phyloP scores from a whole-genome alignment of 192 early-diverging fungal species.

The Rhizoclosmatium globosum region DNA sequence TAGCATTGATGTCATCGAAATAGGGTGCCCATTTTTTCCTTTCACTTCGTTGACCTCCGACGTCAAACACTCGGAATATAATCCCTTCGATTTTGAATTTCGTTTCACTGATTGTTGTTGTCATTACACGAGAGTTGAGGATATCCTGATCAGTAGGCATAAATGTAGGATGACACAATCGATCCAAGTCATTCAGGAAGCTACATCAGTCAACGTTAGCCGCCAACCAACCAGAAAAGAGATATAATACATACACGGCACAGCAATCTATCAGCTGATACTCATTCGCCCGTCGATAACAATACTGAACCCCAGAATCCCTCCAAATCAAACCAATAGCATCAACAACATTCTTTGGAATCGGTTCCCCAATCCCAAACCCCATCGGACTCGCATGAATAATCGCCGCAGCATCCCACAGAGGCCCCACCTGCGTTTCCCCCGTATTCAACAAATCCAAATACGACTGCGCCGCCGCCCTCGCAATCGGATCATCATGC shows the following conservation, averaged over 20 bases:
- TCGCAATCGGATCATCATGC: conserved; percentile 26
- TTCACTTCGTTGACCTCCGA: conserved; percentile 72
- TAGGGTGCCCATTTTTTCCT: conserved; percentile 76
- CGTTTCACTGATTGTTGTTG: conserved; percentile 75
- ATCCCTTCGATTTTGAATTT: conserved; percentile 67
- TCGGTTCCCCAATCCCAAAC: conserved; percentile 49
- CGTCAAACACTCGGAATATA: conserved; percentile 72
- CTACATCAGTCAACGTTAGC: conserved; percentile 1
- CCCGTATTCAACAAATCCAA: background rate
- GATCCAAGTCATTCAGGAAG: conserved; percentile 51
- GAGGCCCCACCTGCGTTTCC: conserved; percentile 1
- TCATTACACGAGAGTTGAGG: conserved; percentile 72
- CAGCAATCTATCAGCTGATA: conserved; percentile 57
- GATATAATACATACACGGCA: conserved; percentile 43
- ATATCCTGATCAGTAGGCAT: conserved; percentile 75
- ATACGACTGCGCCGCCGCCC: conserved; percentile 11
- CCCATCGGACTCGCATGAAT: conserved; percentile 26
- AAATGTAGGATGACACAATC: conserved; percentile 59
- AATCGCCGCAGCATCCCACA: conserved; percentile 32
- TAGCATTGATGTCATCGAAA: conserved; percentile 75
- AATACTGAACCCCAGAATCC: conserved; percentile 49
- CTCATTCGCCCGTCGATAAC: conserved; percentile 47
- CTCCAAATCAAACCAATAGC: conserved; percentile 50
- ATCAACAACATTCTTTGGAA: conserved; percentile 29
- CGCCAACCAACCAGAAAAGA: background rate